Evolutionary conservation across 257 asterid species (phyloP).

Genomic region (Mitragyna speciosa): DNA sequence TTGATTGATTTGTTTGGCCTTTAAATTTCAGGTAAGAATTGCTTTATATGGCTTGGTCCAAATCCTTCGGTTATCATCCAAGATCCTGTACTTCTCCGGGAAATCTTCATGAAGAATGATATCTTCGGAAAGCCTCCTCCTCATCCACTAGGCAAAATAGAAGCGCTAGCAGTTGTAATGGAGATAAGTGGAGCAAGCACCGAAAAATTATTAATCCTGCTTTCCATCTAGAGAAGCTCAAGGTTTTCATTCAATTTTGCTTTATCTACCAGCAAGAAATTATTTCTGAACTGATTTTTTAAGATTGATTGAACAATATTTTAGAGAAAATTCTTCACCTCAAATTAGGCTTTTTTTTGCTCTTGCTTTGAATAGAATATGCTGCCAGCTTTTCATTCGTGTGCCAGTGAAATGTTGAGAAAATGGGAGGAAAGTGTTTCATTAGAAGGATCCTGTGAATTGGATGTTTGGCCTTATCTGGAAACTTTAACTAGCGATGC

Average conservation of each 20-base stretch:
- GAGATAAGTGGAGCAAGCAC: slow-evolving; percentile 61
- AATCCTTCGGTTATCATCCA: slow-evolving; percentile 36
- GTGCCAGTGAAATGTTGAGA: slow-evolving; percentile 41
- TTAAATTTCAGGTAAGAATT: slow-evolving; percentile 42
- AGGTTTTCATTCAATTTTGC: slow-evolving; percentile 28
- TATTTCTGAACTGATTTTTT: neutral
- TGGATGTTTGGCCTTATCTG: slow-evolving; percentile 57
- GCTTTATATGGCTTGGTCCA: slow-evolving; percentile 57
- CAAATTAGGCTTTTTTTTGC: neutral
- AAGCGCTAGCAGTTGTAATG: slow-evolving; percentile 40
- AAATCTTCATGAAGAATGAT: slow-evolving; percentile 34
- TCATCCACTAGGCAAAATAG: slow-evolving; percentile 39
- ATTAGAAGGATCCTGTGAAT: slow-evolving; percentile 34
- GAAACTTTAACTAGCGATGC: slow-evolving; percentile 40
- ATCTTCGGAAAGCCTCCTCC: slow-evolving; percentile 29
- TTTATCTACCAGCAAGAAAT: neutral
- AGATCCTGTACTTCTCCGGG: slow-evolving; percentile 49
- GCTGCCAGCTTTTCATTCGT: slow-evolving; percentile 49
- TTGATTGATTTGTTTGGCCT: neutral
- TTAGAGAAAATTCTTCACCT: no score
- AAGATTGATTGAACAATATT: no score
- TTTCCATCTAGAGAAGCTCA: slow-evolving; percentile 53
- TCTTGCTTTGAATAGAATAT: slow-evolving; percentile 35
- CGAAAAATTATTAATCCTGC: slow-evolving; percentile 61
- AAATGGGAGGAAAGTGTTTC: slow-evolving; percentile 41